A percentile compares a stretch with the other conserved stretches of the same genome.
These are phyloP conservation scores for Fraxinus albicans DNA, from an alignment of 305 asterid species.

Conservation along the genomic window DNA sequence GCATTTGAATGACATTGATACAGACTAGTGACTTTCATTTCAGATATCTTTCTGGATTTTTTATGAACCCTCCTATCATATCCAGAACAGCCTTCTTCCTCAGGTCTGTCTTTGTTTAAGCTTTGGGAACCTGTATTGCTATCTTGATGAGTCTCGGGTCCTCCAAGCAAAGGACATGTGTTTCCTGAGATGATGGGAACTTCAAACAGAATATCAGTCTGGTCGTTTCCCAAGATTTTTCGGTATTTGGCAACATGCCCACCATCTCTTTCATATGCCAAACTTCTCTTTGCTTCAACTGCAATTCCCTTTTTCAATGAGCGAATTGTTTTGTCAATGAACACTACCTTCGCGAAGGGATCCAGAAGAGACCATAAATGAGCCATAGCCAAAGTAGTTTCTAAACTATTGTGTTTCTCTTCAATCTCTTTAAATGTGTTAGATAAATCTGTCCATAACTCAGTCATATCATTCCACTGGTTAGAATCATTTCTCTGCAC, in stretches of 20 bases:
- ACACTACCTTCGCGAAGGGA: constrained; percentile 87
- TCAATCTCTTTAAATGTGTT: constrained; percentile 58
- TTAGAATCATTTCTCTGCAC: constrained; percentile 44
- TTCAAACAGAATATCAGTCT: constrained; percentile 49
- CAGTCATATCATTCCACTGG: constrained; percentile 72
- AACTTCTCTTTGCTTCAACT: constrained; percentile 68
- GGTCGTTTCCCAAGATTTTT: constrained; percentile 48
- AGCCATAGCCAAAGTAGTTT: constrained; percentile 63
- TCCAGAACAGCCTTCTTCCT: constrained; percentile 34
- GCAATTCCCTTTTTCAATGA: constrained; percentile 72
- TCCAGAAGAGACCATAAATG: constrained; percentile 86
- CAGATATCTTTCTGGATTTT: constrained; percentile 68
- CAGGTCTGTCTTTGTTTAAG: constrained; percentile 37
- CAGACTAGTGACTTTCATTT: constrained; percentile 48
- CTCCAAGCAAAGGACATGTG: constrained; percentile 39
- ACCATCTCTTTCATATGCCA: constrained; percentile 45
- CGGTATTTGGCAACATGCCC: constrained; percentile 44
- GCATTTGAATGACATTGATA: constrained; percentile 17
- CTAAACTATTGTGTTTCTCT: constrained; percentile 46
- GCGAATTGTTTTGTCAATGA: constrained; percentile 79
- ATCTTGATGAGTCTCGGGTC: constrained; percentile 41
- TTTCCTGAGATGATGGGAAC: constrained; percentile 60
- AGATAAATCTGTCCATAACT: constrained; percentile 73
- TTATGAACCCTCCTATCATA: constrained; percentile 44
- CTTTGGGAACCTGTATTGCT: constrained; percentile 47